phyloP scores from a whole-genome alignment of 1,284 basidiomycete species.

The Cystobasidium slooffiae region DNA sequence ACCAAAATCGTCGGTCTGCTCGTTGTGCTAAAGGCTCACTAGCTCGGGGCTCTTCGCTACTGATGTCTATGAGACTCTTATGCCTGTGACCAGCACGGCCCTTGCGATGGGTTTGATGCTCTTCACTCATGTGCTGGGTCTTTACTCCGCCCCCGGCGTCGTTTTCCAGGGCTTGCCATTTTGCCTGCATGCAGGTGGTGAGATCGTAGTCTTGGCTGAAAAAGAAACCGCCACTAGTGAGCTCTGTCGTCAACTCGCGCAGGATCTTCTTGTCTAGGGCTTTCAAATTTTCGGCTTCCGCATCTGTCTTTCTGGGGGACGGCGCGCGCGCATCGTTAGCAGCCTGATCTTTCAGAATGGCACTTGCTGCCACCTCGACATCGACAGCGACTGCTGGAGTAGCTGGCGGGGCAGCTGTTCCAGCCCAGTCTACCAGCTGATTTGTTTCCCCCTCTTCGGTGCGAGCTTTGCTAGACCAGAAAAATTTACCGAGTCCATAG shows the following conservation, averaged over 20 bases:
- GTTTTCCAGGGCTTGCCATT: slow-evolving; percentile 52
- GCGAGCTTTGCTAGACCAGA: neutral
- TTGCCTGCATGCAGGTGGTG: slow-evolving; percentile 61
- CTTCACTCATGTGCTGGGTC: neutral
- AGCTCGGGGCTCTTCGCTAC: slow-evolving; percentile 68
- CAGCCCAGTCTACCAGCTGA: slow-evolving; percentile 2
- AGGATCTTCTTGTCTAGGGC: slow-evolving; percentile 77
- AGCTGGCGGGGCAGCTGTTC: neutral
- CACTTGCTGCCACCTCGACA: neutral
- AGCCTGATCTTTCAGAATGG: neutral
- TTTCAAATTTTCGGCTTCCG: slow-evolving; percentile 58
- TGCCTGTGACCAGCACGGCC: slow-evolving; percentile 41
- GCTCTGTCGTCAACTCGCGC: slow-evolving; percentile 71
- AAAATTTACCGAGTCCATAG: neutral
- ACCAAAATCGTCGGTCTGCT: slow-evolving; percentile 83
- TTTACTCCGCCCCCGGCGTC: neutral
- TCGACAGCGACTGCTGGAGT: neutral
- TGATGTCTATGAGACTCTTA: slow-evolving; percentile 57
- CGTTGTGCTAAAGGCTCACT: slow-evolving; percentile 79
- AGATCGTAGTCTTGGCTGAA: slow-evolving; percentile 65
- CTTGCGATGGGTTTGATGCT: neutral
- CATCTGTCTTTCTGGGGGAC: neutral
- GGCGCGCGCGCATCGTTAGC: neutral
- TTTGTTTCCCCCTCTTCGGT: neutral
- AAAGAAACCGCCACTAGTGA: slow-evolving; percentile 76